Percentiles rank a stretch among this genome's conserved stretches.
Evolutionary conservation across 768 basidiomycete genomes (phyloP).

Genomic region (Xerocomus brunneocitrinus): DNA sequence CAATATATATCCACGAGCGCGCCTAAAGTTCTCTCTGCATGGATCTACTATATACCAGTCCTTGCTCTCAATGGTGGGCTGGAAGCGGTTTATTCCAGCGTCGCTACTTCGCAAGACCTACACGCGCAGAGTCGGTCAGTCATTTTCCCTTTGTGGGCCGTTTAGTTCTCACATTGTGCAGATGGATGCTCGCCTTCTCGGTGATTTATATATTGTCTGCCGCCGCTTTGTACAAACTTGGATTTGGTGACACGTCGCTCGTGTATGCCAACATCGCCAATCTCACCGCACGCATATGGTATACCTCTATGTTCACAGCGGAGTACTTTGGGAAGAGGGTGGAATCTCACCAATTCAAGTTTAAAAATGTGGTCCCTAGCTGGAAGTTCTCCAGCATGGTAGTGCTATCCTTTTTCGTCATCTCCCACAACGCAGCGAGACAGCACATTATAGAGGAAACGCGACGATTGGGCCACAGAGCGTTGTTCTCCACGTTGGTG

Average conservation of each 20-base stretch:
- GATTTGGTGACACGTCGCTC: conserved; percentile 61
- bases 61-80: conserved; percentile 87
- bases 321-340: conserved; percentile 40
- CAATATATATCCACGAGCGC: conserved; percentile 76
- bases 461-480: conserved; percentile 12
- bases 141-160: neutral
- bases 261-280: conserved; percentile 76
- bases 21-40: conserved; percentile 68
- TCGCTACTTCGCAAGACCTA: conserved; percentile 64
- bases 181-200: conserved; percentile 81
- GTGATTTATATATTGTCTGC: conserved; percentile 57
- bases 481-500: conserved; percentile 18
- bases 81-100: conserved; percentile 86
- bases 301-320: conserved; percentile 48
- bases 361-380: conserved; percentile 17
- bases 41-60: conserved; percentile 86
- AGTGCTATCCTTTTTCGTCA: conserved; percentile 19
- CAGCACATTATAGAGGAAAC: conserved; percentile 13
- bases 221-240: conserved; percentile 40
- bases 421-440: conserved; percentile 18
- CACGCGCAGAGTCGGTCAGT: conserved; percentile 60
- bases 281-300: conserved; percentile 57
- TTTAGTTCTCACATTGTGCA: conserved; percentile 17
- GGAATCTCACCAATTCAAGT: conserved; percentile 10
- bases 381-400: conserved; percentile 26